Evolutionary conservation across 768 basidiomycete genomes (phyloP), one percentile per base, ranked within the genome.

Genomic region (Brasilioporus rufonigricans): DNA sequence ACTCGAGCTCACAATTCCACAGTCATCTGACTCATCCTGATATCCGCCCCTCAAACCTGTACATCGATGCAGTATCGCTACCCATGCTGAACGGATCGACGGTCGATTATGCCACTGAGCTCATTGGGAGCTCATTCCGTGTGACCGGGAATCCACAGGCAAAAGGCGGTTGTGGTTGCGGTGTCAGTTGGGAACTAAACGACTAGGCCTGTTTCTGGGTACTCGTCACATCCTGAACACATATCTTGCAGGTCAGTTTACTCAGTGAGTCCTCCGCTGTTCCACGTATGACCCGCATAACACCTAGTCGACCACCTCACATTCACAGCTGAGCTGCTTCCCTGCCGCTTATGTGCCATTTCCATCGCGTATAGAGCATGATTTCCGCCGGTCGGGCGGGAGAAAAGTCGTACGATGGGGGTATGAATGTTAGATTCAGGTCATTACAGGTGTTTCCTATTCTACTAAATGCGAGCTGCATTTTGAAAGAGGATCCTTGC

Each of bases 121-220:
- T 49, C 19, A 39, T 49, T 10, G 47, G 47, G 24, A 48, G 47
- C 35, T 48, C 38, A 6, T 39, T 23, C 39, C 77, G 88, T 12
- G 72, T 98, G 3, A 67, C 80, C 10, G 83, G 88, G 23, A 99
- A 98, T 62, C 96, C 96, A 0, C 91, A 92, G 70, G 89, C 95
- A 0, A 87, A 92, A 61, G 92, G 92, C 2, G 91, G 91, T 0
- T 98, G 96, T 58, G 95, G 96, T 1, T 99, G 96, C 64, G 96
- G 96, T 16, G 86, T 98, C 21, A 95, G 93, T 66, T 97, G 93
- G 94, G 93, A 63, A 23, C n/a, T 59, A 4, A 58, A 62, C 11
- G 47, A 54, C 8, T 27, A 54, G 41, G 19, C 32, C 19, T 21
- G 11, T 36, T 14, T 29, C 26, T 39, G 5, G 44, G 19, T 23